phyloP scores from a whole-genome alignment of 2,329 filamentous ascomycete species.

The Paraphaeosphaeria sporulosa region DNA sequence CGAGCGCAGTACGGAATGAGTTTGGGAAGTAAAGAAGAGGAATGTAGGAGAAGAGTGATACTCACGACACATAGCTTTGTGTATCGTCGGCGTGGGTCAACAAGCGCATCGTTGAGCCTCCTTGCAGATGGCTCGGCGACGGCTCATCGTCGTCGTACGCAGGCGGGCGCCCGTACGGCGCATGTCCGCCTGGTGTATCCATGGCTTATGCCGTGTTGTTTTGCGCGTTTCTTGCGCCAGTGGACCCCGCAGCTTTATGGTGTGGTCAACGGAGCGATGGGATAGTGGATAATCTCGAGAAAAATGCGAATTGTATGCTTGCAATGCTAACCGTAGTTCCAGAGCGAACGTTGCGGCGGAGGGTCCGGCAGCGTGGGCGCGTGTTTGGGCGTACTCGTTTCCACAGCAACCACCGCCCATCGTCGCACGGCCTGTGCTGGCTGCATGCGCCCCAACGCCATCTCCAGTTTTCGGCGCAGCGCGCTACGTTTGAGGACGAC shows the following conservation, averaged over 20 bases:
- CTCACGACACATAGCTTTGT: slow-evolving; percentile 52
- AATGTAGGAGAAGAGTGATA: slow-evolving; percentile 38
- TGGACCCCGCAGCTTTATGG: background rate
- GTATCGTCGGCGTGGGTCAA: slow-evolving; percentile 56
- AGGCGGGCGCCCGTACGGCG: slow-evolving; percentile 52
- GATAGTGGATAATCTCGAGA: slow-evolving; percentile 7
- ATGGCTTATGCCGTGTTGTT: slow-evolving; percentile 40
- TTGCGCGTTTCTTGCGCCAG: background rate
- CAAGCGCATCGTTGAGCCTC: slow-evolving; percentile 59
- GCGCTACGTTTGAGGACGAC: slow-evolving; percentile 1
- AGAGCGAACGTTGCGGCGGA: slow-evolving; percentile 11
- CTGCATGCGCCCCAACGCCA: slow-evolving; percentile 11
- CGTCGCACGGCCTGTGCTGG: background rate
- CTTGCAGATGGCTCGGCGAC: slow-evolving; percentile 43
- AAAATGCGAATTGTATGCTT: slow-evolving; percentile 7
- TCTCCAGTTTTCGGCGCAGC: slow-evolving; percentile 5
- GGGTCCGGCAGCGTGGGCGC: slow-evolving; percentile 9
- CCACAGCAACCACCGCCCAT: slow-evolving; percentile 1
- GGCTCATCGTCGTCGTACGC: slow-evolving; percentile 55
- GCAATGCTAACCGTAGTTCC: slow-evolving; percentile 2
- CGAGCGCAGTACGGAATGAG: slow-evolving; percentile 29
- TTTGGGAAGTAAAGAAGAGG: slow-evolving; percentile 23
- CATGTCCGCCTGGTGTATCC: slow-evolving; percentile 42
- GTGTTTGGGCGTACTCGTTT: slow-evolving; percentile 9
- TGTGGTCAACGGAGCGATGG: slow-evolving; percentile 6